Conservation (phyloP, 2,329 filamentous ascomycete species). For the Chalaropsis thielavioides region DNA sequence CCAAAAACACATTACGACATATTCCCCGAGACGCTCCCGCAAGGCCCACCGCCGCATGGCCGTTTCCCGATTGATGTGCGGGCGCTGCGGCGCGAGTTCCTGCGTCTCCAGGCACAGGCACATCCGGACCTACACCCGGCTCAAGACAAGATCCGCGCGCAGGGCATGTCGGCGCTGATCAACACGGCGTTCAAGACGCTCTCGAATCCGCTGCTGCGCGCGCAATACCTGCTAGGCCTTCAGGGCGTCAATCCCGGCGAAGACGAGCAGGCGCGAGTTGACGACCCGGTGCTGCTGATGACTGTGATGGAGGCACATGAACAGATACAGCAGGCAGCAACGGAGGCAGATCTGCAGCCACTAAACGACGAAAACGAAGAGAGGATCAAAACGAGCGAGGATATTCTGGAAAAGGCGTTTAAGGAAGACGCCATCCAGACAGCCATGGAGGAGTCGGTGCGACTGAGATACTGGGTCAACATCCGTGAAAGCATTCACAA, state of each 20-base stretch:
- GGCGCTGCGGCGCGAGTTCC: constrained; percentile 68
- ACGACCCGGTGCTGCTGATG: constrained; percentile 56
- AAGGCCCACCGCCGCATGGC: constrained; percentile 62
- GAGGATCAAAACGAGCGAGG: constrained; percentile 50
- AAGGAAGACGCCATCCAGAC: constrained; percentile 45
- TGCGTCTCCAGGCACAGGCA: constrained; percentile 61
- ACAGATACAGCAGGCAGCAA: constrained; percentile 54
- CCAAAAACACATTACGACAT: constrained; percentile 62
- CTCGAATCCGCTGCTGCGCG: constrained; percentile 58
- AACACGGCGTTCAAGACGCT: constrained; percentile 89
- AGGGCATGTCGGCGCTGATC: constrained; percentile 66
- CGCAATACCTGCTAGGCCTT: constrained; percentile 73
- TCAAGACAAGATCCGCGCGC: constrained; percentile 43
- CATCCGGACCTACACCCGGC: constrained; percentile 57
- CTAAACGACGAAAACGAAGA: constrained; percentile 52
- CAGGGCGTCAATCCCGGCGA: constrained; percentile 63
- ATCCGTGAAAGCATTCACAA: constrained; percentile 64
- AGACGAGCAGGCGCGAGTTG: constrained; percentile 60
- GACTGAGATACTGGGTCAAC: constrained; percentile 81
- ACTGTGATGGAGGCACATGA: constrained; percentile 69
- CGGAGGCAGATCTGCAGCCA: constrained; percentile 47
- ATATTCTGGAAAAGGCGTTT: constrained; percentile 49
- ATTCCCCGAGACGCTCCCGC: constrained; percentile 66
- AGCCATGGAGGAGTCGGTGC: constrained; percentile 59
- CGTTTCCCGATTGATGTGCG: constrained; percentile 60